These are phyloP conservation scores for Cercospora zeina DNA, from an alignment of 2,329 filamentous ascomycete genomes.

Conservation along the genomic window DNA sequence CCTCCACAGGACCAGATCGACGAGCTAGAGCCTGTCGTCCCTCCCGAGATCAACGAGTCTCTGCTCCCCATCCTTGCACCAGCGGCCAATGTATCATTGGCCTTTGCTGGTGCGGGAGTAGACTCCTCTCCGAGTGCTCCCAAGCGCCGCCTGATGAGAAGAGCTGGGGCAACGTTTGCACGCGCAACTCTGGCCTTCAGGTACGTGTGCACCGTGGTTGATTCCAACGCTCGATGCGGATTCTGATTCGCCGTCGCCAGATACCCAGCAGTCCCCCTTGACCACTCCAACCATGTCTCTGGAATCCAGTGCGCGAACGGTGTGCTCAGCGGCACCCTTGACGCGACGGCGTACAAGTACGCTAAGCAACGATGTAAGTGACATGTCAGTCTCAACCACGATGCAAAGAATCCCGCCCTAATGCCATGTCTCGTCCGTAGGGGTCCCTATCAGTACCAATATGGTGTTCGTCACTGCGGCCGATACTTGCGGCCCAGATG, in stretches of 20 bases:
- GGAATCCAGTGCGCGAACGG: slow-evolving; percentile 10
- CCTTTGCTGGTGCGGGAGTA: neutral
- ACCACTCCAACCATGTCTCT: slow-evolving; percentile 20
- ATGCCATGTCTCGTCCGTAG: neutral
- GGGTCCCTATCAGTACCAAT: neutral
- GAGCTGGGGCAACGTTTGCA: neutral
- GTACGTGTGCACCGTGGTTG: neutral
- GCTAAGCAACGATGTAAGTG: slow-evolving; percentile 11
- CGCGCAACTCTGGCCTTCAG: neutral
- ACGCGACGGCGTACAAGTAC: slow-evolving; percentile 15
- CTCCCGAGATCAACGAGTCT: slow-evolving; percentile 4
- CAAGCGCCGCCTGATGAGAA: neutral
- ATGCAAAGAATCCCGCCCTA: neutral
- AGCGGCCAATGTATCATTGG: neutral
- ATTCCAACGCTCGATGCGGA: neutral
- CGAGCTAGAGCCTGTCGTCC: slow-evolving; percentile 8
- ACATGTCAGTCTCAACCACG: neutral
- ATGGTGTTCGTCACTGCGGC: slow-evolving; percentile 22
- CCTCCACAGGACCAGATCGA: neutral
- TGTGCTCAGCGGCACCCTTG: slow-evolving; percentile 13
- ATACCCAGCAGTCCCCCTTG: slow-evolving; percentile 12
- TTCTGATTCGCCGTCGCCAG: neutral
- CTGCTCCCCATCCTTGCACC: neutral
- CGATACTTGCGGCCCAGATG: slow-evolving; percentile 15
- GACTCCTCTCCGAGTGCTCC: neutral